These are phyloP conservation scores for Fusarium fujikuroi DNA, from an alignment of 2,329 filamentous ascomycete genomes.

Conservation along the genomic window DNA sequence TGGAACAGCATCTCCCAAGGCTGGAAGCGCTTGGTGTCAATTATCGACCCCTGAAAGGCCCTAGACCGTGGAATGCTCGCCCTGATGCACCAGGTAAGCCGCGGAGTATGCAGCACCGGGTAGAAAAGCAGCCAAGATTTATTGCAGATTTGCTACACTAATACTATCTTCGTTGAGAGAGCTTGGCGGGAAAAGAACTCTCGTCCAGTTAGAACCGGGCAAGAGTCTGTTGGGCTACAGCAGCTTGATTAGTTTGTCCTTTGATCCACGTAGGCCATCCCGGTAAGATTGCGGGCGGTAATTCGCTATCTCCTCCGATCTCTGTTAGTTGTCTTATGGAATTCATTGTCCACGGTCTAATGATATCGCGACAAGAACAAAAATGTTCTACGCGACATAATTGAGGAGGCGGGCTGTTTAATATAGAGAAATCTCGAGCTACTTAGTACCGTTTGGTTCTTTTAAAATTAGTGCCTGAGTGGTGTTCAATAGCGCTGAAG, in stretches of 20 bases:
- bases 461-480: not conserved
- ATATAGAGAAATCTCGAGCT: not conserved
- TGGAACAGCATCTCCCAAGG: too few relatives aligned
- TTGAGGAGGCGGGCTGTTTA: fast-evolving
- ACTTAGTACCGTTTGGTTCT: fast-evolving
- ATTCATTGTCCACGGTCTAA: not conserved
- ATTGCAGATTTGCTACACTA: too few relatives aligned
- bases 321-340: not conserved
- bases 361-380: not conserved
- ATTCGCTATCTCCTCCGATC: not conserved
- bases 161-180: too few relatives aligned
- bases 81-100: too few relatives aligned
- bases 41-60: too few relatives aligned
- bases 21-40: too few relatives aligned
- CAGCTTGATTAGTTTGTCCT: not conserved
- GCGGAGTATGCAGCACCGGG: too few relatives aligned
- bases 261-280: not conserved
- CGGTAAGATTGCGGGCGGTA: not conserved
- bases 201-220: not conserved
- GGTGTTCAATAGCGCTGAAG: not conserved
- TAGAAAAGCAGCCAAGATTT: too few relatives aligned
- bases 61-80: too few relatives aligned
- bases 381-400: not conserved
- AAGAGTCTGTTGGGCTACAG: not conserved
- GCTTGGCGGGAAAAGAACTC: too few relatives aligned